Evolutionary conservation across 2,329 filamentous ascomycete genomes (phyloP).

Genomic region (Alternaria angustiovoidea): DNA sequence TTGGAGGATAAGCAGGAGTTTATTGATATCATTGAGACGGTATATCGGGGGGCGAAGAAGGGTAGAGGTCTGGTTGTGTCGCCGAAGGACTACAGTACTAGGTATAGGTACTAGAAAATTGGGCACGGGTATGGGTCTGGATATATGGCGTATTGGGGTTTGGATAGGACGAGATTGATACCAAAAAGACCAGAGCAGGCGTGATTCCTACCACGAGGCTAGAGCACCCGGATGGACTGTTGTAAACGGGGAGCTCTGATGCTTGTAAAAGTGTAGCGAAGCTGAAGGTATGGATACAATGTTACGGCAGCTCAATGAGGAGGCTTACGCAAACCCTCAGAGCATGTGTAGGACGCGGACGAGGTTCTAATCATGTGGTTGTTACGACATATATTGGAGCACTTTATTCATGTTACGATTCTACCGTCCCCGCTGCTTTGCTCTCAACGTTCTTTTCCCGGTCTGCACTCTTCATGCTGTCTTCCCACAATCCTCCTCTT

Average conservation of each 20-base stretch:
- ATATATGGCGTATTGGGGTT: background rate
- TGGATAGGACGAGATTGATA: constrained; percentile 1
- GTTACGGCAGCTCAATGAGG: background rate
- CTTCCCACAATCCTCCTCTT: constrained; percentile 81
- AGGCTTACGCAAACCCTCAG: background rate
- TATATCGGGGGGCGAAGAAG: constrained; percentile 98
- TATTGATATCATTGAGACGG: constrained; percentile 97
- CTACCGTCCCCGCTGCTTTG: background rate
- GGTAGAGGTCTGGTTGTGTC: constrained; percentile 95
- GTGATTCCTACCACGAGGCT: background rate
- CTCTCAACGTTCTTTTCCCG: background rate
- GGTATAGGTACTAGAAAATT: constrained; percentile 67
- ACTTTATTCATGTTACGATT: background rate
- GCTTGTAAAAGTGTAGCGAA: background rate
- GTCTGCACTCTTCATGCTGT: background rate
- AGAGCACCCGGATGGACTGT: too few species aligned
- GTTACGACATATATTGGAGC: background rate
- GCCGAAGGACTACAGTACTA: constrained; percentile 81
- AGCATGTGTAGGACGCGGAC: background rate
- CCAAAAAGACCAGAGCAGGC: background rate
- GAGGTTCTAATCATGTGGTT: background rate
- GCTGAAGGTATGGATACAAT: background rate
- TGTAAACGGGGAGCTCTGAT: too few species aligned
- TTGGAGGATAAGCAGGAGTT: constrained; percentile 98
- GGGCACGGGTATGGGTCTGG: background rate